Evolutionary conservation across 2,329 filamentous ascomycete genomes (phyloP).

Genomic region (Fusarium hostae): DNA sequence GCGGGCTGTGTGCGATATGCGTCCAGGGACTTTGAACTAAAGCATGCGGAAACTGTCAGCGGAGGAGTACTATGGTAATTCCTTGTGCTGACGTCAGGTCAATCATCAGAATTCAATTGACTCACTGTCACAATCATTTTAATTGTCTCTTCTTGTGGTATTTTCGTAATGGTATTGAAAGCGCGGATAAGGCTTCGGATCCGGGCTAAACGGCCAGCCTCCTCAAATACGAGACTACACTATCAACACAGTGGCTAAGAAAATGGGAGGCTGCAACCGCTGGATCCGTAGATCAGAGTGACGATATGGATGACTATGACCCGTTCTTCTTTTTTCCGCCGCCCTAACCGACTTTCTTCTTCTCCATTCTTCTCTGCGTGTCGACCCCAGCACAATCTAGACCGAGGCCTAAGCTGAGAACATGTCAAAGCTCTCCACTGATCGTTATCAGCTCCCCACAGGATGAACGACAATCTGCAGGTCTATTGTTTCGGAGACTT

Average conservation of each 20-base stretch:
- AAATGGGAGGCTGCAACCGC: not conserved
- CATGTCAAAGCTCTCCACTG: not conserved
- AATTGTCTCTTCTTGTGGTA: not conserved
- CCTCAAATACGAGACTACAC: slow-evolving; percentile 4
- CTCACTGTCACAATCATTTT: not conserved
- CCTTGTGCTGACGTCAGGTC: slow-evolving; percentile 28
- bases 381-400: not conserved
- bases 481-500: slow-evolving; percentile 13
- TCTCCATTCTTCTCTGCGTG: not conserved
- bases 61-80: slow-evolving; percentile 1
- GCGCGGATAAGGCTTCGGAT: slow-evolving; percentile 1
- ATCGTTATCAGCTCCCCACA: not conserved
- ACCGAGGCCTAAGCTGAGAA: not conserved
- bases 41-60: not conserved
- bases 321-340: not conserved
- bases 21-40: slow-evolving; percentile 18
- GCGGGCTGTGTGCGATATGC: slow-evolving; percentile 6
- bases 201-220: not conserved
- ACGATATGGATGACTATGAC: not conserved
- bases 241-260: not conserved
- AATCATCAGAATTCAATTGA: not conserved
- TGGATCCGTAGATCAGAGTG: not conserved
- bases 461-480: not conserved
- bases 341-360: not conserved
- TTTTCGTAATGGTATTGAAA: not conserved